Evolutionary conservation across 2,329 filamentous ascomycete genomes (phyloP).

Genomic region (Fusarium mundagurra): DNA sequence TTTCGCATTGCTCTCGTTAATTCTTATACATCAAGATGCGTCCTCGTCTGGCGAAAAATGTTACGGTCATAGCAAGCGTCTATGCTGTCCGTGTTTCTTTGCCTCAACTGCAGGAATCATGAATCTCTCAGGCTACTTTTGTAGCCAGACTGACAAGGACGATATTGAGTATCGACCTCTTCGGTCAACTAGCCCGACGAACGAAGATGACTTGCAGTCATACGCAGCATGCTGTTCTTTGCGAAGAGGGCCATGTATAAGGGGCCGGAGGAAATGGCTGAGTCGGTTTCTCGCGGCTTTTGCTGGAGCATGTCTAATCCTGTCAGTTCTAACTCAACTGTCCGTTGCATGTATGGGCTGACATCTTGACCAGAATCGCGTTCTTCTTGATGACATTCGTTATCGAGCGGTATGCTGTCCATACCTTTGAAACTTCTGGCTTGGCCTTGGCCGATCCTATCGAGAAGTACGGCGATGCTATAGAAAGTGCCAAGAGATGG

Average conservation of each 20-base stretch:
- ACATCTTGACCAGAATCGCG: slow-evolving; percentile 5
- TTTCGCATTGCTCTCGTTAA: neutral
- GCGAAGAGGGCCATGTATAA: neutral
- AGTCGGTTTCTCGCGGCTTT: neutral
- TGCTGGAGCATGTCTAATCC: neutral
- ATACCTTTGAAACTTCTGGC: slow-evolving; percentile 27
- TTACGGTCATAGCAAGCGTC: neutral
- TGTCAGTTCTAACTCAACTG: slow-evolving; percentile 12
- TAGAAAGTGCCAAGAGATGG: slow-evolving; percentile 28
- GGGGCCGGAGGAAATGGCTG: neutral
- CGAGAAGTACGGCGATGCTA: slow-evolving; percentile 7
- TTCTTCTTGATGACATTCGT: slow-evolving; percentile 22
- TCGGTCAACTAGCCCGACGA: neutral
- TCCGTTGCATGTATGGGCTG: neutral
- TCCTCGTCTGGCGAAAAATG: neutral
- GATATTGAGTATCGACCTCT: slow-evolving; percentile 25
- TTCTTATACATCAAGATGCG: neutral
- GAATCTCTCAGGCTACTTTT: slow-evolving; percentile 12
- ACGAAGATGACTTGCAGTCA: neutral
- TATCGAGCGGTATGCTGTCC: slow-evolving; percentile 21
- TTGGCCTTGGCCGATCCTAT: slow-evolving; percentile 21
- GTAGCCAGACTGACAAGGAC: slow-evolving; percentile 18
- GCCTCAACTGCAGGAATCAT: neutral
- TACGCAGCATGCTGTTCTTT: neutral
- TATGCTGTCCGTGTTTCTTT: neutral